phyloP scores from a whole-genome alignment of 768 basidiomycete species.

The Mycena venus region DNA sequence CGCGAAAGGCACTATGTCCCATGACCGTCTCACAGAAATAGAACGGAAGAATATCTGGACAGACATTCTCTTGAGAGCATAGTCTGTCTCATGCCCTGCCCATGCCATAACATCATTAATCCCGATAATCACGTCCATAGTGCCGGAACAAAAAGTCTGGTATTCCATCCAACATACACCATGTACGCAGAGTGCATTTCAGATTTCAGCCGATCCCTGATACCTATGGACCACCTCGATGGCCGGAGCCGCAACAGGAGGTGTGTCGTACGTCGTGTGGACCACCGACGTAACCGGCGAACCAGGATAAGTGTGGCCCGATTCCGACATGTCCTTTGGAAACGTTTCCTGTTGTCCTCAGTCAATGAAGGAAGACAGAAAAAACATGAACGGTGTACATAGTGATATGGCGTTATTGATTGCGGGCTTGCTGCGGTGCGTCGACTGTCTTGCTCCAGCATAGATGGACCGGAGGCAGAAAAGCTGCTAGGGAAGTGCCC shows the following conservation, averaged over 20 bases:
- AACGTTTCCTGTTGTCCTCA: slow-evolving; percentile 11
- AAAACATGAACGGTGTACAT: slow-evolving; percentile 14
- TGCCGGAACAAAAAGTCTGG: not conserved
- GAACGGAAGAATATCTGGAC: not conserved
- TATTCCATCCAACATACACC: not conserved
- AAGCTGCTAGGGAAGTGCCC: slow-evolving; percentile 23
- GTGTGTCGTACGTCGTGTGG: slow-evolving; percentile 35
- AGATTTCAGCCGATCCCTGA: slow-evolving; percentile 50
- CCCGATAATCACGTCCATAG: not conserved
- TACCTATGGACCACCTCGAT: slow-evolving; percentile 42
- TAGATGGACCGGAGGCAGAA: slow-evolving; percentile 16
- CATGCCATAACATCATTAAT: not conserved
- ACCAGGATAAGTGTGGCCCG: slow-evolving; percentile 27
- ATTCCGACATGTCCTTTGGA: slow-evolving; percentile 18
- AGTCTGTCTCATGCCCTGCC: not conserved
- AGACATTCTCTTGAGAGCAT: slow-evolving; percentile 4
- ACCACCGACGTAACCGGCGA: slow-evolving; percentile 33
- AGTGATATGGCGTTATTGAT: slow-evolving; percentile 27
- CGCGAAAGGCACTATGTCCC: not conserved
- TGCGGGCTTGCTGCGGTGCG: not conserved
- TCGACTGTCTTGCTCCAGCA: slow-evolving; percentile 3
- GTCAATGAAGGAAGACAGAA: not conserved
- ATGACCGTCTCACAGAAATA: not conserved
- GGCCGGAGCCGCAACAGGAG: slow-evolving; percentile 40
- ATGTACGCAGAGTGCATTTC: slow-evolving; percentile 8